These are phyloP conservation scores for Phytopythium kandeliae DNA, from an alignment of 352 stramenopile genomes.

Conservation along the genomic window DNA sequence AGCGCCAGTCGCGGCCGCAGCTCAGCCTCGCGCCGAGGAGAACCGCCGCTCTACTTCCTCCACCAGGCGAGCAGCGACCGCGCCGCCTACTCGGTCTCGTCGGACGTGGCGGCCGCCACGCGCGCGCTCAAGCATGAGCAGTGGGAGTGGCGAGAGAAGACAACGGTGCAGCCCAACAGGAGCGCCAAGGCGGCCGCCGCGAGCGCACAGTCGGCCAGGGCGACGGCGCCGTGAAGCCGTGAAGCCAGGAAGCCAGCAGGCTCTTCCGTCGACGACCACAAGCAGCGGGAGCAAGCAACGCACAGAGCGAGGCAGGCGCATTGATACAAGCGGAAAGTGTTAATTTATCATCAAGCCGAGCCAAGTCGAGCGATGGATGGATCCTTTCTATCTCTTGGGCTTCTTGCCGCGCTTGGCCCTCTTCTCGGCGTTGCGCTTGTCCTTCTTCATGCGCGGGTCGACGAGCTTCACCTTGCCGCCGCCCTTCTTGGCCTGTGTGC, in stretches of 20 bases:
- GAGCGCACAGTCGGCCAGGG: not conserved
- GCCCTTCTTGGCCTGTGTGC: slow-evolving; percentile 73
- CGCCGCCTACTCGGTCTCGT: slow-evolving; percentile 13
- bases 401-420: slow-evolving; percentile 83
- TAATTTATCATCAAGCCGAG: too few species aligned
- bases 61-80: slow-evolving; percentile 33
- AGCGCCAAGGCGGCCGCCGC: not conserved
- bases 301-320: too few species aligned
- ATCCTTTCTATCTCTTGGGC: slow-evolving; percentile 62
- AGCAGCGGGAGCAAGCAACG: too few species aligned
- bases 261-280: too few species aligned
- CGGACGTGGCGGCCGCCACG: slow-evolving; percentile 1
- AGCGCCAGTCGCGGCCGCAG: not conserved
- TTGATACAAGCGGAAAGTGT: too few species aligned
- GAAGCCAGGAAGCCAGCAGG: not conserved
- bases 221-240: not conserved
- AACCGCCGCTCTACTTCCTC: slow-evolving; percentile 43
- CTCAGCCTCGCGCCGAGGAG: slow-evolving; percentile 6
- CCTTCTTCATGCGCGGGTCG: slow-evolving; percentile 97
- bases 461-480: slow-evolving; percentile 95
- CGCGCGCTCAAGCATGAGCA: slow-evolving; percentile 23
- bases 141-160: slow-evolving; percentile 38
- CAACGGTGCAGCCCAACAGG: not conserved
- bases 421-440: slow-evolving; percentile 88
- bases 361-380: too few species aligned